Conservation (phyloP, 2,329 filamentous ascomycete species). For the Calonectria ilicicola region DNA sequence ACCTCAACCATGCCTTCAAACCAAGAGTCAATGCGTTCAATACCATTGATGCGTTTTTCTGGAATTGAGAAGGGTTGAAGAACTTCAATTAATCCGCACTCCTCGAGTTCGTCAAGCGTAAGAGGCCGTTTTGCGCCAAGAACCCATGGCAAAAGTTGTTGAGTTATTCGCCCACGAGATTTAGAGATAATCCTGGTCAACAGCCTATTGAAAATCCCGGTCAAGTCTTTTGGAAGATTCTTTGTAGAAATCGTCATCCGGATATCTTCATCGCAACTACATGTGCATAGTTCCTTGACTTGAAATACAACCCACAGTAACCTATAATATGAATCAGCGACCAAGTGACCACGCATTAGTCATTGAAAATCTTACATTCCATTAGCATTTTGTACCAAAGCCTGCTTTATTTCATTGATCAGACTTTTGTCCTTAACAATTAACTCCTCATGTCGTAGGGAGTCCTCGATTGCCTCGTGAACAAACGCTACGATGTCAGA, state of each 20-base stretch:
- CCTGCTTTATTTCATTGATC: constrained; percentile 41
- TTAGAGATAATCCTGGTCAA: constrained; percentile 19
- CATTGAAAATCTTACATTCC: constrained; percentile 50
- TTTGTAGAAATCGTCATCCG: background rate
- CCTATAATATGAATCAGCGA: constrained; percentile 45
- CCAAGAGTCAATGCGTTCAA: constrained; percentile 43
- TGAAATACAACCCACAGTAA: constrained; percentile 49
- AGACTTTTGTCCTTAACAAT: constrained; percentile 31
- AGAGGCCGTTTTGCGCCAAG: constrained; percentile 47
- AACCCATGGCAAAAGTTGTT: constrained; percentile 41
- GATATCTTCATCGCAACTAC: constrained; percentile 30
- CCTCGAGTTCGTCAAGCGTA: constrained; percentile 49
- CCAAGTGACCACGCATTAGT: background rate
- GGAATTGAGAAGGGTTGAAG: constrained; percentile 35
- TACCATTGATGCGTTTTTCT: constrained; percentile 42
- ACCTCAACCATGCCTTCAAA: constrained; percentile 49
- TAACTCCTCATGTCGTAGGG: constrained; percentile 25
- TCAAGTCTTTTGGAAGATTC: constrained; percentile 23
- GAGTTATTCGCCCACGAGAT: background rate
- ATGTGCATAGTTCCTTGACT: too few relatives aligned
- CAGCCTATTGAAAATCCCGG: constrained; percentile 24
- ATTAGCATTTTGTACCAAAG: constrained; percentile 43
- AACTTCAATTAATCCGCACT: constrained; percentile 51
- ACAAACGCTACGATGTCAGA: constrained; percentile 27
- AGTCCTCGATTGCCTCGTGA: constrained; percentile 17